phyloP scores from a whole-genome alignment of 306 rosid species.

The Fragaria ananassa region DNA sequence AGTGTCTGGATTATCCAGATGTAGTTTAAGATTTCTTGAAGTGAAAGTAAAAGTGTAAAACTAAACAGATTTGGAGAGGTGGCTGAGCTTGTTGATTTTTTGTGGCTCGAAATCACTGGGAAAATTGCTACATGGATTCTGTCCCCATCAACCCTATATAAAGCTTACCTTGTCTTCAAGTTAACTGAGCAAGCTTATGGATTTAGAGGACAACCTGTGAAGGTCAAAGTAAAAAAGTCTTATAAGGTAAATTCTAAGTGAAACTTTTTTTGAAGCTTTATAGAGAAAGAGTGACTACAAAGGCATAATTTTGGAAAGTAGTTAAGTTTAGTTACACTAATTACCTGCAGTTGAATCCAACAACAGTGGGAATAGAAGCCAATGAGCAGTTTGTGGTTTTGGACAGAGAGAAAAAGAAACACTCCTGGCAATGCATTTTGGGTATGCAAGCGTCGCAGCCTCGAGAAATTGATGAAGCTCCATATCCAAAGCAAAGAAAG shows the following conservation, averaged over 20 bases:
- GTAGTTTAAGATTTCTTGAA: neutral
- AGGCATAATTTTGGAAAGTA: neutral
- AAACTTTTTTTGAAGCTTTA: neutral
- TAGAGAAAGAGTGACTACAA: neutral
- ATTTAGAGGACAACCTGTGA: neutral
- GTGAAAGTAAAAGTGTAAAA: neutral
- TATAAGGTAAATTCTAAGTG: neutral
- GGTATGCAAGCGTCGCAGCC: neutral
- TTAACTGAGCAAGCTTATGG: constrained; percentile 3
- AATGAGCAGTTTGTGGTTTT: neutral
- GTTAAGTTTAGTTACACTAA: neutral
- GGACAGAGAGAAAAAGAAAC: neutral
- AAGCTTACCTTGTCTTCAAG: neutral
- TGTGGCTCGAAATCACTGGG: neutral
- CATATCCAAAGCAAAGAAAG: neutral
- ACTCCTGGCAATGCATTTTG: neutral
- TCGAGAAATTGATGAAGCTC: neutral
- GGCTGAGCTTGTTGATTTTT: neutral
- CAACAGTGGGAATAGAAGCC: neutral
- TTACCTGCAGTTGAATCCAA: neutral
- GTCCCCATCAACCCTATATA: neutral
- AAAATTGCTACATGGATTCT: neutral
- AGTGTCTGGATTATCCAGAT: neutral
- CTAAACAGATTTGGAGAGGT: neutral
- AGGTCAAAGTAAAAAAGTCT: neutral